Evolutionary conservation across 2,329 filamentous ascomycete genomes (phyloP).

Genomic region (Cercospora brassicicola): DNA sequence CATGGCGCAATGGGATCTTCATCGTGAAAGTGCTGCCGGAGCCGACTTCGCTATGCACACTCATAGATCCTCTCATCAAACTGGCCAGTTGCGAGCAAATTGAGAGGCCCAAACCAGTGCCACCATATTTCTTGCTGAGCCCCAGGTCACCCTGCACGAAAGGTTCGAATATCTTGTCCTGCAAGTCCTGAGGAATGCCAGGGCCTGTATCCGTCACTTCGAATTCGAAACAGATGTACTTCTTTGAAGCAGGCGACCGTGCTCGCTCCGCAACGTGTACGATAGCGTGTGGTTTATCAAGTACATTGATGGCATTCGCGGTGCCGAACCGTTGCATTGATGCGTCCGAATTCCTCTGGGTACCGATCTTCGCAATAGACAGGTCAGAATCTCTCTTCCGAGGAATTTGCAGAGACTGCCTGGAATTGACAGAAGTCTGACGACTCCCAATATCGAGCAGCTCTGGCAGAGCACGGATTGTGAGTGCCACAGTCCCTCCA

Average conservation of each 20-base stretch:
- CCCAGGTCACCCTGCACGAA: constrained; percentile 92
- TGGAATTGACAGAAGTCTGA: constrained; percentile 43
- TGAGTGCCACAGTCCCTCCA: constrained; percentile 71
- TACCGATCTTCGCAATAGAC: constrained; percentile 9
- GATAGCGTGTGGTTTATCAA: constrained; percentile 41
- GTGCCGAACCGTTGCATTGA: constrained; percentile 34
- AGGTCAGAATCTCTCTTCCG: constrained; percentile 13
- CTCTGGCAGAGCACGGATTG: constrained; percentile 72
- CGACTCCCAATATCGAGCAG: constrained; percentile 47
- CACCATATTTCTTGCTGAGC: constrained; percentile 84
- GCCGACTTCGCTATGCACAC: constrained; percentile 68
- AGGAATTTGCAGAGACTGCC: constrained; percentile 10
- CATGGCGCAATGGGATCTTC: constrained; percentile 75
- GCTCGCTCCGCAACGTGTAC: constrained; percentile 27
- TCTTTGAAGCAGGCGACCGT: constrained; percentile 57
- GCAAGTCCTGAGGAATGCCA: constrained; percentile 75
- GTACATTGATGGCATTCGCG: constrained; percentile 48
- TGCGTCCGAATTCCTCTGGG: constrained; percentile 14
- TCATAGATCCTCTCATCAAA: constrained; percentile 78
- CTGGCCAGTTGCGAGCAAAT: constrained; percentile 85
- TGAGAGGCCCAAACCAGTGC: constrained; percentile 81
- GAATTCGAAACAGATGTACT: constrained; percentile 76
- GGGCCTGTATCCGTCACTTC: constrained; percentile 86
- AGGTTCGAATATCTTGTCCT: constrained; percentile 84
- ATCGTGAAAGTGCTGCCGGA: constrained; percentile 80